These are phyloP conservation scores for Chaetomium globosum DNA, from an alignment of 2,329 filamentous ascomycete species.

Conservation along the genomic window DNA sequence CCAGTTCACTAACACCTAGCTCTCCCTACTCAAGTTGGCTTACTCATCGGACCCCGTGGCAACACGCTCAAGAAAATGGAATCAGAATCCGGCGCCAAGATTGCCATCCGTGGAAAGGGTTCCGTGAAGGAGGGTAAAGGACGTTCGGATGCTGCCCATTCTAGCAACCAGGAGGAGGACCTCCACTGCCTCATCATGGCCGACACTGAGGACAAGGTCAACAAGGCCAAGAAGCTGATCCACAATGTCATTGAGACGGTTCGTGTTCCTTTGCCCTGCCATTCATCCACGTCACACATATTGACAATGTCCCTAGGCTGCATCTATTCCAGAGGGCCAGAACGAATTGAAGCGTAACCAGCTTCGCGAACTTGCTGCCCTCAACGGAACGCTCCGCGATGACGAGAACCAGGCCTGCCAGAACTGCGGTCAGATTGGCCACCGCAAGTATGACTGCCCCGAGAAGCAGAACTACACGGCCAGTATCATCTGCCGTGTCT, in stretches of 20 bases:
- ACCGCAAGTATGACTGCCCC: constrained; percentile 98
- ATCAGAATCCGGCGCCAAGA: constrained; percentile 93
- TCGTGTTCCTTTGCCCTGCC: constrained; percentile 48
- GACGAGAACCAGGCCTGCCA: constrained; percentile 99
- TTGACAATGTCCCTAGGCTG: constrained; percentile 63
- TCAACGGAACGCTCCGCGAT: constrained; percentile 98
- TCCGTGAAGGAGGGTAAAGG: constrained; percentile 99
- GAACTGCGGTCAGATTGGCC: constrained; percentile 98
- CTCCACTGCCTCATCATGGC: constrained; percentile 99
- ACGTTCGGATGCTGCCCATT: constrained; percentile 96
- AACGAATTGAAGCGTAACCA: constrained; percentile 99
- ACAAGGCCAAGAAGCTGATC: constrained; percentile 97
- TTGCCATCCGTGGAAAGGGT: constrained; percentile 98
- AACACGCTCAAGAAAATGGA: constrained; percentile 99
- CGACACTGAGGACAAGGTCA: constrained; percentile 98
- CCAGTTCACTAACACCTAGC: constrained; percentile 85
- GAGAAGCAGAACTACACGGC: constrained; percentile 98
- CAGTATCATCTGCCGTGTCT: constrained; percentile 97
- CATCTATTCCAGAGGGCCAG: constrained; percentile 96
- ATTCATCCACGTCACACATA: constrained; percentile 34
- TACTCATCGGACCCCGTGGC: constrained; percentile 99
- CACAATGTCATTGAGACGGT: constrained; percentile 99
- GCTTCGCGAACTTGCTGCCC: constrained; percentile 91
- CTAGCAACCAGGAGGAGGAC: constrained; percentile 99
- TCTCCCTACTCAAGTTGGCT: constrained; percentile 88